Percentiles rank a stretch among this genome's conserved stretches.
phyloP scores from a whole-genome alignment of 2,329 filamentous ascomycete species.

The Scedosporium dehoogii region DNA sequence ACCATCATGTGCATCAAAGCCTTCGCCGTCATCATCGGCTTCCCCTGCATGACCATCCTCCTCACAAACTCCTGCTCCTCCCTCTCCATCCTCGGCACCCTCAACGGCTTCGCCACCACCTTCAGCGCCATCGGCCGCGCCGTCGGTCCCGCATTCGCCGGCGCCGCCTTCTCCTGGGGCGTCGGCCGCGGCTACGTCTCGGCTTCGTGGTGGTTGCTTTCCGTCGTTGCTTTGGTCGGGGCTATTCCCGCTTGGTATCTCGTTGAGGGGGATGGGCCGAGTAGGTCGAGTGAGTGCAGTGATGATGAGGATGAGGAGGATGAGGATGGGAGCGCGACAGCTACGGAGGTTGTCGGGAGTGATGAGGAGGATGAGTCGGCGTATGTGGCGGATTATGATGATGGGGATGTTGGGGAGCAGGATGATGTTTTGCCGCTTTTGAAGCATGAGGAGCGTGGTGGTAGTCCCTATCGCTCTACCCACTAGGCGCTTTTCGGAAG shows the following conservation, averaged over 20 bases:
- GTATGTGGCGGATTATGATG: background rate
- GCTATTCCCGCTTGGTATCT: conserved; percentile 66
- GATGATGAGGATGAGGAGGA: conserved; percentile 25
- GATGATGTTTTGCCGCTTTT: background rate
- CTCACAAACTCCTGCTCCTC: conserved; percentile 78
- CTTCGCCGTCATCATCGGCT: conserved; percentile 69
- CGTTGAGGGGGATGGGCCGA: conserved; percentile 62
- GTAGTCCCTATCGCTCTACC: background rate
- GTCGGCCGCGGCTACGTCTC: conserved; percentile 67
- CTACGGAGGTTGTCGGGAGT: background rate
- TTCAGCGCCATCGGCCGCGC: conserved; percentile 74
- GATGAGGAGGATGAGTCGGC: conserved; percentile 1
- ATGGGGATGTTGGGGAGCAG: background rate
- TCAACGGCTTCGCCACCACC: conserved; percentile 85
- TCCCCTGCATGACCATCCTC: conserved; percentile 82
- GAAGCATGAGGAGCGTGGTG: background rate
- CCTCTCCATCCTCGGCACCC: conserved; percentile 67
- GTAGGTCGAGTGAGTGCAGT: conserved; percentile 18
- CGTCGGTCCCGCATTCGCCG: conserved; percentile 64
- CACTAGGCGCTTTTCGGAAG: background rate
- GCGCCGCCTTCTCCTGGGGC: conserved; percentile 65
- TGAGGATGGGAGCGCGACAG: conserved; percentile 6
- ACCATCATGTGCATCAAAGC: conserved; percentile 64
- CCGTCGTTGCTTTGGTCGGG: conserved; percentile 51
- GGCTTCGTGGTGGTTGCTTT: conserved; percentile 73